Base-by-base conservation (phyloP, 495 filamentous ascomycete genomes). In the Antarctomyces pellizariae region DNA sequence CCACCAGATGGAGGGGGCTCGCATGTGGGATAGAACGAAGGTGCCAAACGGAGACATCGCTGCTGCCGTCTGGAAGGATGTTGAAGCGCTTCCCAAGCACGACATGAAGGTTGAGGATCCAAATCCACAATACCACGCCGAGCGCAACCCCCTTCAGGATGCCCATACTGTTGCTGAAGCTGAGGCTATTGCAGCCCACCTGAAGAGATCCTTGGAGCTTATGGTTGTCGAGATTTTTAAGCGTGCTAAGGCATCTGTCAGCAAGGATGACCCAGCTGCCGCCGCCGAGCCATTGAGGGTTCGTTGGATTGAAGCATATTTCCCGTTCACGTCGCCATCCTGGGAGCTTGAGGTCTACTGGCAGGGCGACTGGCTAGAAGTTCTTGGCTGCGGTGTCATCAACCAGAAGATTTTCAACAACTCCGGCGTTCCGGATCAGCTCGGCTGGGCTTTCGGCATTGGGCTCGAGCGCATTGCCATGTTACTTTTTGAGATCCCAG, bases 321-420 rank as follows among this genome's bases (percentile, higher is more conserved):
- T 97, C 53, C 86, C 86, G 4, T 95, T 93, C 44, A 97, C 86
- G 0, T 76, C 67, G 22, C 86, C 89, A 0, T 82, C 72, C 0
- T 97, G 79, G 79, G 86, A 97, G 38, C 57, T 97, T 7, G 86
- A 97, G 44, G 77, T 97, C 9, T 82, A 76, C 54, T 95, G 84
- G 69, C 68, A 78, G 44, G 80, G 73, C 21, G 72, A 79, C 38
- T 97, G 86, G 86, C 67, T 97, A 4, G 86, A 95, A 51, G 60
- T 95, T 3, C 59, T 97, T 2, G 86, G 89, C 3, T 91, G 76
- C 42, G 89, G 89, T n/a, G 69, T 97, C 10, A 70, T 75, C 25
- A 63, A 74, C 46, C 86, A 97, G 43, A 56, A 70, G 12, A 48
- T 97, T 6, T 61, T 77, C 26, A 63, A 59, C 44, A 67, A 76